Evolutionary conservation across 345 rosid species (phyloP).

Genomic region (Gossypium bickii): DNA sequence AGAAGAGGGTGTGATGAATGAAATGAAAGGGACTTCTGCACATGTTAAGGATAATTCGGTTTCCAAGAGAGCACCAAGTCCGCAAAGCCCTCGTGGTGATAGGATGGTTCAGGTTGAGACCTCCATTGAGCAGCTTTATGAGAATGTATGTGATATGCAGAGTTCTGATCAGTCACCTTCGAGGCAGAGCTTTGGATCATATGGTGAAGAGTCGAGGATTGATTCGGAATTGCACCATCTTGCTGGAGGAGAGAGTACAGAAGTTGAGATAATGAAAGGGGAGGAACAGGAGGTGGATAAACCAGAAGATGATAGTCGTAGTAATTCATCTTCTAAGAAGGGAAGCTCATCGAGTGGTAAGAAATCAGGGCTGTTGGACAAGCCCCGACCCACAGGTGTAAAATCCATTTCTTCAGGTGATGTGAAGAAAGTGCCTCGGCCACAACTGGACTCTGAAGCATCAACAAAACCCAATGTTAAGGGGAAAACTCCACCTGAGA

Average conservation of each 20-base stretch:
- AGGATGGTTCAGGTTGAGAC: slow-evolving; percentile 35
- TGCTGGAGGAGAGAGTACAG: slow-evolving; percentile 58
- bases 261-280: slow-evolving; percentile 47
- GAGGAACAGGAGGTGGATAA: slow-evolving; percentile 48
- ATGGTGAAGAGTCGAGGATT: slow-evolving; percentile 84
- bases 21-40: slow-evolving; percentile 29
- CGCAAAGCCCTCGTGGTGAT: slow-evolving; percentile 27
- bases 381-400: slow-evolving; percentile 28
- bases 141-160: slow-evolving; percentile 82
- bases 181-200: slow-evolving; percentile 66
- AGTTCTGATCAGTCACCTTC: slow-evolving; percentile 75
- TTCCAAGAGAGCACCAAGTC: slow-evolving; percentile 22
- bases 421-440: slow-evolving; percentile 31
- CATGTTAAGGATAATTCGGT: slow-evolving; percentile 36
- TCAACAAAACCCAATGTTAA: slow-evolving; percentile 35
- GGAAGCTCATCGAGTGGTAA: slow-evolving; percentile 30
- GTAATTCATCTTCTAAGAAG: slow-evolving; percentile 31
- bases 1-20: slow-evolving; percentile 34
- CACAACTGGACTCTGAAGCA: slow-evolving; percentile 31
- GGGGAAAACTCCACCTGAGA: slow-evolving; percentile 36
- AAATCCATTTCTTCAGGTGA: slow-evolving; percentile 38
- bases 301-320: slow-evolving; percentile 33
- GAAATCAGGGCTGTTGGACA: slow-evolving; percentile 44
- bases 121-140: slow-evolving; percentile 73
- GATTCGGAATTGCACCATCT: slow-evolving; percentile 79